Conservation (phyloP, 768 basidiomycete genomes). For the Leccinum disarticulatum region DNA sequence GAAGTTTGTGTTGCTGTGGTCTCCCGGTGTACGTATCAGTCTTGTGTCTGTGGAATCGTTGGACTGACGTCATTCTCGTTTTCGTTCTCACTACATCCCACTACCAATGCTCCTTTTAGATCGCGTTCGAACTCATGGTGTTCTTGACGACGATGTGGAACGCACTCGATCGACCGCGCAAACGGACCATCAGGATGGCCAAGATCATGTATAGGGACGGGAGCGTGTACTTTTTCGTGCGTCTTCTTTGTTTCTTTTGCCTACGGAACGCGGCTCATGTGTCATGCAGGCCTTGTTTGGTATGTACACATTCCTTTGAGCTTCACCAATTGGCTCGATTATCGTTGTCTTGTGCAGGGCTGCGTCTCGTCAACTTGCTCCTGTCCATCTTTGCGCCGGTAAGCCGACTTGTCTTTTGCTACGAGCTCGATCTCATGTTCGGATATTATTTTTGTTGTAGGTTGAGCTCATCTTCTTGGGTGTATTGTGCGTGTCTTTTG, state of each 20-base stretch:
- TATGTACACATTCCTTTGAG: constrained; percentile 8
- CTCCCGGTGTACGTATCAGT: too few relatives aligned
- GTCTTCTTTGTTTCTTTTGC: constrained; percentile 3
- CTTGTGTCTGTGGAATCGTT: too few relatives aligned
- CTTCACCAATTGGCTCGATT: neutral
- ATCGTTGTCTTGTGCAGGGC: neutral
- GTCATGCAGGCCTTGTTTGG: constrained; percentile 2
- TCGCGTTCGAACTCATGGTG: too few relatives aligned
- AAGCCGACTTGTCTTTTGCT: constrained; percentile 1
- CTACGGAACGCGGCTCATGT: neutral
- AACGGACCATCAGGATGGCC: constrained; percentile 14
- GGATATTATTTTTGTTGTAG: too few relatives aligned
- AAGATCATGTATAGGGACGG: constrained; percentile 14
- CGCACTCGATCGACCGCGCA: constrained; percentile 27
- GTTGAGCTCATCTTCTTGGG: constrained; percentile 20
- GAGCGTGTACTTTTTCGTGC: constrained; percentile 28
- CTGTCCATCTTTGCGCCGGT: constrained; percentile 25
- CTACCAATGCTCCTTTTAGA: too few relatives aligned
- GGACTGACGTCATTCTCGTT: too few relatives aligned
- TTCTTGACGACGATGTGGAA: constrained; percentile 32
- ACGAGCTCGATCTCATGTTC: too few relatives aligned
- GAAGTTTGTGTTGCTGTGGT: too few relatives aligned
- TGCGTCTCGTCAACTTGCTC: constrained; percentile 25
- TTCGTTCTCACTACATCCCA: too few relatives aligned
- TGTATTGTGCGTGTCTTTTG: constrained; percentile 19